Base-by-base conservation (phyloP, 2,329 filamentous ascomycete genomes). In the Truncatella angustata region DNA sequence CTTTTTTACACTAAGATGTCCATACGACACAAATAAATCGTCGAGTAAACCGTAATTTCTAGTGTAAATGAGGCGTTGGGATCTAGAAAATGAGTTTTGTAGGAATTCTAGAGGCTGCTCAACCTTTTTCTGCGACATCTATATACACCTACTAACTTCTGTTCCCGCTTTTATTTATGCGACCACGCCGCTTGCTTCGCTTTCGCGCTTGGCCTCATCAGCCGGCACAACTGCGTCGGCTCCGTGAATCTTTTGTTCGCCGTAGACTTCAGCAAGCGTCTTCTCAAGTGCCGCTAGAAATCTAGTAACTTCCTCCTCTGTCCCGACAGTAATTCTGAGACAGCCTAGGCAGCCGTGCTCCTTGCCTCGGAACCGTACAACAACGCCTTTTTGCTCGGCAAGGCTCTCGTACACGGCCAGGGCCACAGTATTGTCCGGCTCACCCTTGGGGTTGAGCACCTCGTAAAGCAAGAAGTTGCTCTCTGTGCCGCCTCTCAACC, bases 401-500 rank as follows among this genome's bases (percentile, higher is more conserved):
- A 99, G 77, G 26, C 76, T 78, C 72, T 95, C 85, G 69, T 99
- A 99, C 6, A 93, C 87, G 10, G 82, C 84, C 63, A 92, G 69
- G 14, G 94, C 94, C 1, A 82, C 81, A 45, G 77, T 75, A 61
- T 97, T 99, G 65, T 91, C 88, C 1, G 94, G 88, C 65, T 85
- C 76, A 0, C 90, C 90, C 2, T 80, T 72, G 18, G 73, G 72
- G 65, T 95, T 82, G 28, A 96, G 75, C 65, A 99, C 89, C 76
- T 97, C 90, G 52, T 90, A 92, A 7, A 99, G 80, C 63, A 99
- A 61, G 66, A 97, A 99, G 69, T 99, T 99, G 57, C 89, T 88
- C 52, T 85, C 87, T 2, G 75, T 77, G 3, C 94, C 94, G 46
- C 94, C 94, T 18, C 87, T 78, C 61, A 96, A 86, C 39, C 85